Evolutionary conservation across 1,284 basidiomycete genomes (phyloP), one percentile per base, ranked within the genome.

Genomic region (Boletellus sp.): DNA sequence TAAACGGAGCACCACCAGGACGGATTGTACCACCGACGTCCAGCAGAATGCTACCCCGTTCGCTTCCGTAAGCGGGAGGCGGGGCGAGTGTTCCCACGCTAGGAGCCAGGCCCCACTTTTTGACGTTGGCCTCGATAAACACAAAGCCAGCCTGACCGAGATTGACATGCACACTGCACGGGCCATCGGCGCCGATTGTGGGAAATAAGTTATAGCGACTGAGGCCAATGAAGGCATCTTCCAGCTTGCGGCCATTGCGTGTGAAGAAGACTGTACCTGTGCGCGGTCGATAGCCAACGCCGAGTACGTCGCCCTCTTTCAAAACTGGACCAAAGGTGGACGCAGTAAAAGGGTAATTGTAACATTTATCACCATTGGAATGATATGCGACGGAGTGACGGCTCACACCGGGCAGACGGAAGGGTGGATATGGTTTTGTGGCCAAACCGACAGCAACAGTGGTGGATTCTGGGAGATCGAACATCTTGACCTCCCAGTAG

Each of bases 401-500:
- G 72, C 82, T 90, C 65, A 86, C 80, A 39, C 96, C 96, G 11
- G 94, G 95, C 46, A 97, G 77, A 47, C 94, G 81, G 78, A 97
- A 97, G 6, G 85, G 82, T 8, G 94, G 94, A 68, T 92, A 97
- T 8, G 94, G 94, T 70, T 97, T 97, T 2, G 94, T 97, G 15
- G 95, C 92, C 33, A 97, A 73, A 36, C 94, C 94, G 49, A 97
- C 83, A 18, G 91, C 85, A 24, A 96, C 86, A 44, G 82, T 91
- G 10, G 93, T 97, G 1, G 80, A 76, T 54, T 82, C 76, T 7
- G 93, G 91, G 54, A 96, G 87, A 71, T 97, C 94, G 67, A 93
- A 97, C 86, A 97, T 90, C 75, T 97, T 97, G 57, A 93, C 89
- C 68, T 97, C 94, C 89, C 91, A 97, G 68, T 97, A 97, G 70